These are phyloP conservation scores for Tricholoma bakamatsutake DNA, from an alignment of 768 basidiomycete genomes.

Conservation along the genomic window DNA sequence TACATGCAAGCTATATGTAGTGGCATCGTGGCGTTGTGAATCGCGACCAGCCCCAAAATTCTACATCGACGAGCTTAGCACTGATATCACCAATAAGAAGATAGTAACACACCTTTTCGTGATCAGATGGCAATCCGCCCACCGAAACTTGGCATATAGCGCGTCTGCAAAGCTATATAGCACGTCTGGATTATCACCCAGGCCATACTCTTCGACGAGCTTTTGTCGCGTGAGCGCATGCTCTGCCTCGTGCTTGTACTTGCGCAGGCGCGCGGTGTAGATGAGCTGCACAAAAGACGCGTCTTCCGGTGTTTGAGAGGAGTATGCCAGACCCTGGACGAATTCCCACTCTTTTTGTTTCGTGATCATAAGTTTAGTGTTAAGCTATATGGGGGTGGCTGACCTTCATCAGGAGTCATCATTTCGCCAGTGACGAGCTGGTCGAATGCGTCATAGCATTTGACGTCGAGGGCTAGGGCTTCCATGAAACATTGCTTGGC, in stretches of 20 bases:
- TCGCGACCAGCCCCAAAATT: constrained; percentile 77
- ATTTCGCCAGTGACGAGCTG: constrained; percentile 89
- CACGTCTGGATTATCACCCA: constrained; percentile 91
- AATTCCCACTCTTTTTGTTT: constrained; percentile 87
- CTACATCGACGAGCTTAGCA: constrained; percentile 31
- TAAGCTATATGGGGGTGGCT: constrained; percentile 7
- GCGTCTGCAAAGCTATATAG: constrained; percentile 88
- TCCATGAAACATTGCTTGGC: constrained; percentile 97
- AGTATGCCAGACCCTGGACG: constrained; percentile 76
- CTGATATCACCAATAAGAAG: not conserved
- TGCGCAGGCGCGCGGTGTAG: constrained; percentile 86
- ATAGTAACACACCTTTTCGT: constrained; percentile 58
- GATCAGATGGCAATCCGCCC: constrained; percentile 90
- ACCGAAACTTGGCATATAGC: constrained; percentile 80
- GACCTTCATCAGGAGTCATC: constrained; percentile 95
- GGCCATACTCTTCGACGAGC: constrained; percentile 77
- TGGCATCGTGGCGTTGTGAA: constrained; percentile 87
- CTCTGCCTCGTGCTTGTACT: constrained; percentile 80
- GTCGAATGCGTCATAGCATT: constrained; percentile 94
- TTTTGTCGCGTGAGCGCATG: constrained; percentile 73
- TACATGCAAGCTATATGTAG: constrained; percentile 98
- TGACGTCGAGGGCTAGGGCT: constrained; percentile 88
- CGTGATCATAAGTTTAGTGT: not conserved
- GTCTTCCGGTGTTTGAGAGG: constrained; percentile 80
- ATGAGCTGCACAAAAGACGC: constrained; percentile 90